These are phyloP conservation scores for Stachybotrys elegans DNA, from an alignment of 2,329 filamentous ascomycete species.

Conservation along the genomic window DNA sequence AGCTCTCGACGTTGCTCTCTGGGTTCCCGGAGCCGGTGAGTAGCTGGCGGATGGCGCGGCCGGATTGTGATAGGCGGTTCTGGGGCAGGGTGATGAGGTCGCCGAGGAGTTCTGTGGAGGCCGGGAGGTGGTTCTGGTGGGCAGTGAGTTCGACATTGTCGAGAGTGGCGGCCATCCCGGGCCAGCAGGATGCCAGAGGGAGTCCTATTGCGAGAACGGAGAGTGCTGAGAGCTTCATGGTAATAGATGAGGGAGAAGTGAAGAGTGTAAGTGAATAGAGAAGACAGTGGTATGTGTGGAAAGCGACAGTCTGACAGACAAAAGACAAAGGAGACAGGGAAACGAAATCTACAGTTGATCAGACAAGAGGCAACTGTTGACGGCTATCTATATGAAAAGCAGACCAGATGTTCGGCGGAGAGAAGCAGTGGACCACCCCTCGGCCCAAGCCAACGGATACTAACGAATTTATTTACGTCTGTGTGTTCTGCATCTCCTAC, in stretches of 20 bases:
- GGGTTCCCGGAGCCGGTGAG: slow-evolving; percentile 17
- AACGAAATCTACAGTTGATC: too few species aligned
- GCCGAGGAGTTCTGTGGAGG: slow-evolving; percentile 24
- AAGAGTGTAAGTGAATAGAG: not conserved
- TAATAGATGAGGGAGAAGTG: not conserved
- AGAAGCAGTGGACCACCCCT: too few species aligned
- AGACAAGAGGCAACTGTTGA: too few species aligned
- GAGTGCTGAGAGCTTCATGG: slow-evolving; percentile 20
- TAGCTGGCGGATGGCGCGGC: slow-evolving; percentile 25
- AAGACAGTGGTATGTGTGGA: too few species aligned
- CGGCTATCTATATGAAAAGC: too few species aligned
- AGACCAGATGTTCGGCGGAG: too few species aligned
- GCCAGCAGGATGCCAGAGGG: not conserved
- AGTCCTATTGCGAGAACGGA: too few species aligned
- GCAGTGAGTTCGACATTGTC: not conserved
- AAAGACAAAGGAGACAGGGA: too few species aligned
- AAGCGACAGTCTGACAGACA: too few species aligned
- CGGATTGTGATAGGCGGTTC: slow-evolving; percentile 21
- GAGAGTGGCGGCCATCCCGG: not conserved
- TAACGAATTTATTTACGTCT: too few species aligned
- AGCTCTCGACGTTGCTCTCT: slow-evolving; percentile 8
- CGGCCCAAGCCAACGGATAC: too few species aligned
- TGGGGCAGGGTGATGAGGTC: slow-evolving; percentile 24
- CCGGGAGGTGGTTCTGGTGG: slow-evolving; percentile 26
- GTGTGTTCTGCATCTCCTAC: too few species aligned